Percentiles rank a stretch among this genome's conserved stretches.
phyloP scores from a whole-genome alignment of 371 early-diverging fungal genomes.

The Rhizopus microsporus region DNA sequence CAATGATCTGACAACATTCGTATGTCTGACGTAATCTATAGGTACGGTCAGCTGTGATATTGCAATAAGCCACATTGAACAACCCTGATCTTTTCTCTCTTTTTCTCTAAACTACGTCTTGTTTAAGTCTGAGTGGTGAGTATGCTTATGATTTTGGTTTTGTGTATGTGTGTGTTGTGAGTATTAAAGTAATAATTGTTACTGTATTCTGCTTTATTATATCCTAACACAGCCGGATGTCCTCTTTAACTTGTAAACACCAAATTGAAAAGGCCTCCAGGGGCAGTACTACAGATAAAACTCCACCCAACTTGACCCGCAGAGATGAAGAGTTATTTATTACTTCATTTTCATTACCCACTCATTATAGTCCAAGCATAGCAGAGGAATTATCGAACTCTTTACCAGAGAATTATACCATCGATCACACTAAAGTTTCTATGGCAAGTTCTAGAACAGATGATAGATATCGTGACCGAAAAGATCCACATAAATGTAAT shows the following conservation, averaged over 20 bases:
- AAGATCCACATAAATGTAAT: slow-evolving; percentile 35
- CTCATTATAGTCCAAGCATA: not conserved
- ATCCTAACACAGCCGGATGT: not conserved
- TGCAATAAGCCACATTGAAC: too few species aligned
- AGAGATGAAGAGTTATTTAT: slow-evolving; percentile 31
- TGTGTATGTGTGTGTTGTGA: too few species aligned
- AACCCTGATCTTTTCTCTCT: too few species aligned
- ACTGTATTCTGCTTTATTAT: too few species aligned
- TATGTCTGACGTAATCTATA: too few species aligned
- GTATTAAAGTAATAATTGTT: too few species aligned
- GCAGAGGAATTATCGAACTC: slow-evolving; percentile 26
- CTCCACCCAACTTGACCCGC: slow-evolving; percentile 43
- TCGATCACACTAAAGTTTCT: slow-evolving; percentile 26
- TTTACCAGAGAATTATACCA: slow-evolving; percentile 44
- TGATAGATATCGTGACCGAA: slow-evolving; percentile 18
- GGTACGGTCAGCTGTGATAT: too few species aligned
- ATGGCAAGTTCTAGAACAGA: slow-evolving; percentile 17
- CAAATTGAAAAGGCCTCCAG: not conserved
- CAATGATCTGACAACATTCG: too few species aligned
- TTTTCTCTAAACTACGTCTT: too few species aligned
- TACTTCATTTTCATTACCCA: slow-evolving; percentile 3
- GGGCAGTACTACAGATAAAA: slow-evolving; percentile 25
- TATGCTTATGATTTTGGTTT: too few species aligned
- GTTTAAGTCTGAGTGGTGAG: too few species aligned
- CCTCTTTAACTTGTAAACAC: not conserved